A percentile compares a stretch with the other conserved stretches of the same genome.
phyloP scores from a whole-genome alignment of 345 rosid genomes.

The Lenwebbia sp. region DNA sequence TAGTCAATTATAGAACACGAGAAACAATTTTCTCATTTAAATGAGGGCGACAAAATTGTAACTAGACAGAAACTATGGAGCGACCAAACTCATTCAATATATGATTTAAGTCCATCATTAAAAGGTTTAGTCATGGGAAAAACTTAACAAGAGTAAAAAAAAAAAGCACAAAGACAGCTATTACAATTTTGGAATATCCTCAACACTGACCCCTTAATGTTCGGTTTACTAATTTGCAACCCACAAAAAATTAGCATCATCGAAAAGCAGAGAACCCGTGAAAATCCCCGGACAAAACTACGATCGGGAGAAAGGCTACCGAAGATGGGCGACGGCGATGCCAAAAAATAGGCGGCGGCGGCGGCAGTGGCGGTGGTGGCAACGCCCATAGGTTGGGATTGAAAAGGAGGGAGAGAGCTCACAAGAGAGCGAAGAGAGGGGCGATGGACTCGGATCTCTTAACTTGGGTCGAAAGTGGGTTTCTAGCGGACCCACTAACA shows the following conservation, averaged over 20 bases:
- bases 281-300: background rate
- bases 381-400: background rate
- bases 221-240: background rate
- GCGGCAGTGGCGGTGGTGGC: background rate
- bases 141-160: background rate
- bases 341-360: background rate
- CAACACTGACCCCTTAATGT: background rate
- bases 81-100: background rate
- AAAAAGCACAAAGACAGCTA: background rate
- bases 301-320: background rate
- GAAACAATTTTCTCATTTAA: background rate
- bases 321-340: background rate
- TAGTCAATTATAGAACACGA: background rate
- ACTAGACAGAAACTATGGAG: background rate
- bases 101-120: background rate
- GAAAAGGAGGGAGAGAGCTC: background rate
- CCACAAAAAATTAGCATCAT: background rate
- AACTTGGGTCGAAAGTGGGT: background rate
- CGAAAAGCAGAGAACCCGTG: background rate
- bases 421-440: too few relatives aligned
- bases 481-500: background rate
- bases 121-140: background rate
- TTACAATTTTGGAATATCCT: background rate
- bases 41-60: background rate
- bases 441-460: background rate